Percentiles rank a stretch among this genome's conserved stretches.
Conservation (phyloP, 2,329 filamentous ascomycete genomes). For the Lachnellula willkommii region DNA sequence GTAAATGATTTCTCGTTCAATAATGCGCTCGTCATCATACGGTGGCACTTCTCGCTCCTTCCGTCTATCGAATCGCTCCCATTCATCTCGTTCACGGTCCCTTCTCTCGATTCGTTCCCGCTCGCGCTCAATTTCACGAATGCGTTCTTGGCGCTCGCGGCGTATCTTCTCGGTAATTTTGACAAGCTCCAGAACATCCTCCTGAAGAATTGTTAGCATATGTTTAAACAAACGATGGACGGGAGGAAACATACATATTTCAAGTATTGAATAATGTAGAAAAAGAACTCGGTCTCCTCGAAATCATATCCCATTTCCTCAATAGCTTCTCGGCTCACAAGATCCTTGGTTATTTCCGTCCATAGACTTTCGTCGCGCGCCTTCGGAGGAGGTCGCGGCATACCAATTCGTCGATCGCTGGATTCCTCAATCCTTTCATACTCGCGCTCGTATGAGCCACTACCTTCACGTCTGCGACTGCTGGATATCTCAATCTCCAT, state of each 20-base stretch:
- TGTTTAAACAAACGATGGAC: background rate
- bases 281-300: slow-evolving; percentile 84
- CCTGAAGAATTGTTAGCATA: slow-evolving; percentile 47
- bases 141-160: slow-evolving; percentile 49
- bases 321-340: slow-evolving; percentile 82
- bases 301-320: slow-evolving; percentile 79
- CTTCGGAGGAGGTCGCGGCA: slow-evolving; percentile 23
- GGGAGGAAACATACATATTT: slow-evolving; percentile 62
- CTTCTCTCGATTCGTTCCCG: slow-evolving; percentile 45
- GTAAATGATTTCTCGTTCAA: slow-evolving; percentile 64
- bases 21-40: slow-evolving; percentile 58
- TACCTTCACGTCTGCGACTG: slow-evolving; percentile 11
- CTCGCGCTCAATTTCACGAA: slow-evolving; percentile 54
- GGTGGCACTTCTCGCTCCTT: slow-evolving; percentile 20
- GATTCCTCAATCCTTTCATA: slow-evolving; percentile 49
- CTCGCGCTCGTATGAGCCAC: slow-evolving; percentile 27
- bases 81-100: slow-evolving; percentile 35
- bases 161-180: slow-evolving; percentile 79
- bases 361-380: slow-evolving; percentile 62
- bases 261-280: slow-evolving; percentile 89
- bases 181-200: slow-evolving; percentile 80
- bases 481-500: slow-evolving; percentile 28
- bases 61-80: slow-evolving; percentile 32
- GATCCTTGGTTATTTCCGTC: slow-evolving; percentile 95
- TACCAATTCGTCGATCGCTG: slow-evolving; percentile 42